A percentile compares a stretch with the other conserved stretches of the same genome.
Conservation (phyloP, 176 grass and related monocot genomes). For the Avena eriantha region DNA sequence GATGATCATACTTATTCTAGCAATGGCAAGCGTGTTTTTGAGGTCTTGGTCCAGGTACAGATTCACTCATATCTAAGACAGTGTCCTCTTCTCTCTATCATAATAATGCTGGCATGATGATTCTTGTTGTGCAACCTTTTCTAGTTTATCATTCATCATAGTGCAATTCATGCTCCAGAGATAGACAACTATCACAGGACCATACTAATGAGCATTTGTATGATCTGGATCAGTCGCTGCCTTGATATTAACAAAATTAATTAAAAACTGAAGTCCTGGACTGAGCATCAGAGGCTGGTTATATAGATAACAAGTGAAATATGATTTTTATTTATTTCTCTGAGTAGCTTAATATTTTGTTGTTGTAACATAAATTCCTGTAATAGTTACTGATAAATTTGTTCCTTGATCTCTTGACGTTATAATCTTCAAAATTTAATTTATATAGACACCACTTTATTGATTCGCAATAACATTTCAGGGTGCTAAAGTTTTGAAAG, state of each 20-base stretch:
- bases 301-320: slow-evolving; percentile 5
- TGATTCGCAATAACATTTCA: slow-evolving; percentile 37
- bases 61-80: background rate
- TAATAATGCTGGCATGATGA: slow-evolving; percentile 1
- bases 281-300: background rate
- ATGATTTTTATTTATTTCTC: slow-evolving; percentile 9
- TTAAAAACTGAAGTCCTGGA: background rate
- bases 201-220: background rate
- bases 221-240: background rate
- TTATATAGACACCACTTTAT: slow-evolving; percentile 5
- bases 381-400: slow-evolving; percentile 11
- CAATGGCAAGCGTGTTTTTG: slow-evolving; percentile 77
- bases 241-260: background rate
- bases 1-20: slow-evolving; percentile 75
- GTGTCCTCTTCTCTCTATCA: background rate
- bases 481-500: slow-evolving; percentile 73
- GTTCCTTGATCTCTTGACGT: slow-evolving; percentile 20
- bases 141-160: slow-evolving; percentile 20
- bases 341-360: slow-evolving; percentile 4
- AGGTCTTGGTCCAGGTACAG: slow-evolving; percentile 88
- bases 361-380: background rate
- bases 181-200: background rate
- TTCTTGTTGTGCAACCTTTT: background rate
- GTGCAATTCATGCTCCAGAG: background rate
- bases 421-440: slow-evolving; percentile 4